Conservation (phyloP, 2,329 filamentous ascomycete species). For the Calonectria pauciramosa region DNA sequence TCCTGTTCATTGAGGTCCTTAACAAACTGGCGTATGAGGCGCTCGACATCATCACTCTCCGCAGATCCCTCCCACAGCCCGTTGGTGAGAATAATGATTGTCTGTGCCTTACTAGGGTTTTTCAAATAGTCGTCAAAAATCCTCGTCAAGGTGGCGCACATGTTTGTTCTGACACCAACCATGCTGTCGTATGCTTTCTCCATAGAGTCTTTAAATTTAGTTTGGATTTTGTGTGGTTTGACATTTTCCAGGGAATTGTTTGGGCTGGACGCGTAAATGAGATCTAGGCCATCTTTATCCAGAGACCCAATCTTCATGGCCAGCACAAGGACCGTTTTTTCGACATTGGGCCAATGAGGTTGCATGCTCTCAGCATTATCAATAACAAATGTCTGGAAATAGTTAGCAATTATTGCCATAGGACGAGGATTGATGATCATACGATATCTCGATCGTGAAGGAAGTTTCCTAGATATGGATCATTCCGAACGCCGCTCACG, state of each 20-base stretch:
- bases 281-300: constrained; percentile 12
- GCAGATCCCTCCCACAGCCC: background rate
- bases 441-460: constrained; percentile 13
- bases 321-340: background rate
- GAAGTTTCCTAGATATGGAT: background rate
- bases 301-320: constrained; percentile 15
- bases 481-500: background rate
- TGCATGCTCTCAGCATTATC: constrained; percentile 12
- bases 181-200: background rate
- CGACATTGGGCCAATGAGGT: constrained; percentile 4
- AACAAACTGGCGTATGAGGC: background rate
- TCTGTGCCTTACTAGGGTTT: background rate
- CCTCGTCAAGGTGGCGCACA: background rate
- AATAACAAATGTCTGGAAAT: constrained; percentile 5
- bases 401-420: background rate
- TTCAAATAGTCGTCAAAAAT: constrained; percentile 6
- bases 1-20: background rate
- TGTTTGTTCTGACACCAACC: background rate
- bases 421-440: background rate
- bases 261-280: background rate
- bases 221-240: background rate
- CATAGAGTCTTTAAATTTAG: background rate
- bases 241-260: background rate
- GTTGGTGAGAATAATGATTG: constrained; percentile 14
- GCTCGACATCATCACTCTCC: background rate